phyloP scores from a whole-genome alignment of 1,139 yeast genomes.

The Maudiozyma humilis region DNA sequence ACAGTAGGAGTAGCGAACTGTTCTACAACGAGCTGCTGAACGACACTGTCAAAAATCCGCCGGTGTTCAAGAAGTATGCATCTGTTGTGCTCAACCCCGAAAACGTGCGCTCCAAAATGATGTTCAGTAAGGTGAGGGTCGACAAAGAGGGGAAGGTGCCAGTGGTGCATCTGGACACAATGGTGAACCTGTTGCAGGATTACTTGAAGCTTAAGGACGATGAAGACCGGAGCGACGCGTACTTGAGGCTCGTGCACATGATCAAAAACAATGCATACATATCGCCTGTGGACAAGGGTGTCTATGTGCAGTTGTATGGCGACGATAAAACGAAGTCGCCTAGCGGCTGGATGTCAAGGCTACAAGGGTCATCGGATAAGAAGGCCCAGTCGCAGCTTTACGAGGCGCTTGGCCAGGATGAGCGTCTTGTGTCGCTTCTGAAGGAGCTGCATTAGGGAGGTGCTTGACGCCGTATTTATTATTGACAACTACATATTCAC shows the following conservation, averaged over 20 bases:
- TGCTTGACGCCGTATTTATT: too few species aligned
- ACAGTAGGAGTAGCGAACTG: too few species aligned
- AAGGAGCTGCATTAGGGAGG: too few species aligned
- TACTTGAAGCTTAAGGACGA: slow-evolving; percentile 6
- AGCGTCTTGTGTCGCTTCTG: too few species aligned
- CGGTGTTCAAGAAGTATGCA: slow-evolving; percentile 17
- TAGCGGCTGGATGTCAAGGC: too few species aligned
- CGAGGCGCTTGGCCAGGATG: too few species aligned
- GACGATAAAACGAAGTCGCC: neutral
- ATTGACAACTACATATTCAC: too few species aligned
- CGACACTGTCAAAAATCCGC: slow-evolving; percentile 16
- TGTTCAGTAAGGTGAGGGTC: slow-evolving; percentile 9
- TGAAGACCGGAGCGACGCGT: neutral
- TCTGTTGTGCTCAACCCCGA: slow-evolving; percentile 18
- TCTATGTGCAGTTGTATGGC: neutral
- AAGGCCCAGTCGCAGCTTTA: too few species aligned
- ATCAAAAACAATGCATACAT: slow-evolving; percentile 8
- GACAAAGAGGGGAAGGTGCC: slow-evolving; percentile 1
- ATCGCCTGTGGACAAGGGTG: neutral
- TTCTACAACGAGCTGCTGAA: slow-evolving; percentile 17
- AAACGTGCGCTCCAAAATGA: slow-evolving; percentile 13
- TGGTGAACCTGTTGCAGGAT: slow-evolving; percentile 13
- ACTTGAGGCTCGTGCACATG: slow-evolving; percentile 8
- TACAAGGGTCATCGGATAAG: too few species aligned
- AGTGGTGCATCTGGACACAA: slow-evolving; percentile 12